Base-by-base conservation (phyloP, 2,329 filamentous ascomycete genomes). In the Chrysosphaeria jannelii region DNA sequence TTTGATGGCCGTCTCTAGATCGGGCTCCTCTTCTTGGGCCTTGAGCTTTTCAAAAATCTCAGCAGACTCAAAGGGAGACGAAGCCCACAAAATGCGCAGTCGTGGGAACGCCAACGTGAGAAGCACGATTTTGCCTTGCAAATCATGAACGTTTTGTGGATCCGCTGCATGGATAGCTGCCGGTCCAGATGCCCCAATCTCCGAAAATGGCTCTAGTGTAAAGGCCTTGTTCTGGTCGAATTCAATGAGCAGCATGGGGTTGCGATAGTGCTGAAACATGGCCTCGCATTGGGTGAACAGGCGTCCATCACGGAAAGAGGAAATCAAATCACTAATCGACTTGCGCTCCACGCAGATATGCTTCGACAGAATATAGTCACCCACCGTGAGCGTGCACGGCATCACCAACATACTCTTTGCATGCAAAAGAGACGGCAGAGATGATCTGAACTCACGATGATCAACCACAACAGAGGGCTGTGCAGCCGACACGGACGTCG, bases 161-260 rank as follows among this genome's bases (percentile, higher is more conserved):
- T 22, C 13, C 17, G 19, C 13, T n/a, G 10, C 10, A n/a, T n/a
- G n/a, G n/a, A n/a, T n/a, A 13, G 29, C 67, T 60, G 26, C 49
- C 54, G 7, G 66, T 42, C 25, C 55, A 10, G 19, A 22, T 5
- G 23, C 23, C 10, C 20, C 23, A 25, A 68, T 36, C 43, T 71
- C 66, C 23, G 67, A 66, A 35, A 76, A 57, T 0, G 71, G 70
- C 41, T 81, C 85, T 10, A 97, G 64, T 1, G 79, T 93, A 43
- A 97, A 97, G 4, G 75, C 81, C 42, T 89, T 91, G 48, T 89
- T 81, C 39, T 89, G 72, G 40, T 91, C 79, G 41, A 97, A 97
- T 43, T 97, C 85, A 37, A 97, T 93, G 21, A 97, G 60, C 5
- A 97, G 62, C 60, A 93, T 74, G 0, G 78, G 70, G 32, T 47